These are phyloP conservation scores for Arthromyces matolae DNA, from an alignment of 768 basidiomycete species.

Conservation along the genomic window DNA sequence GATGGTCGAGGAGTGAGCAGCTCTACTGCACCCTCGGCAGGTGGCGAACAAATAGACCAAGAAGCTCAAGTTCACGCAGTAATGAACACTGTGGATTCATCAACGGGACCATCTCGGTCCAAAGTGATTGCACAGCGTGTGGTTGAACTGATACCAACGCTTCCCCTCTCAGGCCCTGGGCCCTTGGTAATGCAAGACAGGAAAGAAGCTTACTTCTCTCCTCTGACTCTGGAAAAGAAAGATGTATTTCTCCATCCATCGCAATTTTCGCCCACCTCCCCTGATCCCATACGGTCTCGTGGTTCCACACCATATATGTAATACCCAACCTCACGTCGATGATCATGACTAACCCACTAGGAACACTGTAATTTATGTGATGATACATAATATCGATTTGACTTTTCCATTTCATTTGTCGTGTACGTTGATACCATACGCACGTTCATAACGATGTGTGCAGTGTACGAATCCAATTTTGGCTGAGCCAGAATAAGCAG, in stretches of 20 bases:
- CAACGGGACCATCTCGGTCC: conserved; percentile 32
- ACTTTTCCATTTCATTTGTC: conserved; percentile 4
- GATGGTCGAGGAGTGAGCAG: conserved; percentile 66
- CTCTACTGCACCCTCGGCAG: conserved; percentile 65
- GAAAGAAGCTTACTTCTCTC: conserved; percentile 6
- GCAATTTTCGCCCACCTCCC: too few relatives aligned
- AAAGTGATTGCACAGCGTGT: conserved; percentile 68
- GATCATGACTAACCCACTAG: not conserved
- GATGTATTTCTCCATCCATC: conserved; percentile 16
- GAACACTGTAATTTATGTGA: conserved; percentile 10
- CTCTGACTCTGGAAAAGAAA: too few relatives aligned
- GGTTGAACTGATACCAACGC: conserved; percentile 75
- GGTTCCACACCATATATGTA: too few relatives aligned
- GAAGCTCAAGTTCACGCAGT: conserved; percentile 87
- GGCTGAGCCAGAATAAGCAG: conserved; percentile 13
- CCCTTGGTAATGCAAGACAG: conserved; percentile 8
- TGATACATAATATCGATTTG: conserved; percentile 2
- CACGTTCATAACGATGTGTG: conserved; percentile 6
- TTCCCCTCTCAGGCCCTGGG: conserved; percentile 57
- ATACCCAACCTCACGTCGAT: too few relatives aligned
- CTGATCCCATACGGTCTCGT: too few relatives aligned
- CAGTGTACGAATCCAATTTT: conserved; percentile 2
- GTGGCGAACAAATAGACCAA: conserved; percentile 57
- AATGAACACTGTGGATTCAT: conserved; percentile 61
- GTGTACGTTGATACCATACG: conserved; percentile 11